These are phyloP conservation scores for Trypethelium eluteriae DNA, from an alignment of 495 filamentous ascomycete species.

Conservation along the genomic window DNA sequence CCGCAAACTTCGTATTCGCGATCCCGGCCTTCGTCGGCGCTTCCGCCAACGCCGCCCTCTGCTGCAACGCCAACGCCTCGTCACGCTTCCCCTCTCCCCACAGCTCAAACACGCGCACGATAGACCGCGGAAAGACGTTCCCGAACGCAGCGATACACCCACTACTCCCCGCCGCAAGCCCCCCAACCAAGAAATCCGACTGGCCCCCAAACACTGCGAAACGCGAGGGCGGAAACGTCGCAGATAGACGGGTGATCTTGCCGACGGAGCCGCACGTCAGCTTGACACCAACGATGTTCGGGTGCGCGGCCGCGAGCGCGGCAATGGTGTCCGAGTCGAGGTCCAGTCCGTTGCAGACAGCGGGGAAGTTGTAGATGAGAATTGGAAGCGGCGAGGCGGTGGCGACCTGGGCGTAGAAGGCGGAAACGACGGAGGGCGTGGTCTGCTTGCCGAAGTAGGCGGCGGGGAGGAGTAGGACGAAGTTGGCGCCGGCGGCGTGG, in stretches of 20 bases:
- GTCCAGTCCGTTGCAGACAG: conserved; percentile 64
- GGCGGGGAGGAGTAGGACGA: conserved; percentile 53
- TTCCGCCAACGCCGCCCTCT: conserved; percentile 47
- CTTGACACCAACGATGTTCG: conserved; percentile 58
- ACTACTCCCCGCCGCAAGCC: conserved; percentile 50
- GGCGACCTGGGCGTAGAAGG: conserved; percentile 56
- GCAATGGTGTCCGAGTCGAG: conserved; percentile 56
- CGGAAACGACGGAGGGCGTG: conserved; percentile 48
- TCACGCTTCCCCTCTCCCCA: conserved; percentile 42
- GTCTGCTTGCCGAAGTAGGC: conserved; percentile 60
- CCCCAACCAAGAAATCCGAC: conserved; percentile 61
- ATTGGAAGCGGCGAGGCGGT: conserved; percentile 46
- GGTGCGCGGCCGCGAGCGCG: conserved; percentile 42
- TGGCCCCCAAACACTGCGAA: conserved; percentile 65
- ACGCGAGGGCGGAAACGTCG: conserved; percentile 44
- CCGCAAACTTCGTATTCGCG: conserved; percentile 58
- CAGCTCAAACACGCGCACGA: conserved; percentile 47
- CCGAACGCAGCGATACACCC: conserved; percentile 62
- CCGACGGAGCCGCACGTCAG: conserved; percentile 63
- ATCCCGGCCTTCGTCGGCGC: conserved; percentile 54
- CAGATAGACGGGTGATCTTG: conserved; percentile 54
- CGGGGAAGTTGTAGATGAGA: conserved; percentile 66
- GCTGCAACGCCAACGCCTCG: conserved; percentile 51
- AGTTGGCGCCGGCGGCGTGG: conserved; percentile 50
- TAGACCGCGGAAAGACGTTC: conserved; percentile 55